Evolutionary conservation across 768 basidiomycete species (phyloP).

Genomic region (Amanita brunnescens): DNA sequence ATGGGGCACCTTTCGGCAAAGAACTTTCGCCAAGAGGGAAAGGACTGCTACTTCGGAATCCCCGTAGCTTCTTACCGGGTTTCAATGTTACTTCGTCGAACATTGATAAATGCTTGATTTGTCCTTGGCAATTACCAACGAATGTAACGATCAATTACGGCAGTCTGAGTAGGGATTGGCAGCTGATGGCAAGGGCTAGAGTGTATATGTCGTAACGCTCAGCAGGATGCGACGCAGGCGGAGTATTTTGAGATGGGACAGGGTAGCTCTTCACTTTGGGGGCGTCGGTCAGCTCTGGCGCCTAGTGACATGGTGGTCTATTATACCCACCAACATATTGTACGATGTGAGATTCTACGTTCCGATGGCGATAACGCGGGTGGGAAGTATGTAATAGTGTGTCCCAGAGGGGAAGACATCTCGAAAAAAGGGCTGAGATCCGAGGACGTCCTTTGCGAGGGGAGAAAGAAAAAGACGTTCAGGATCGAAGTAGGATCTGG

Average conservation of each 20-base stretch:
- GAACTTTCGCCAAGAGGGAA: background rate
- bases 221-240: background rate
- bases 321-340: background rate
- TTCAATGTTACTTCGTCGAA: background rate
- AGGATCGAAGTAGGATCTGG: background rate
- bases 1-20: background rate
- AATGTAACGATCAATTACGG: background rate
- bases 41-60: too few relatives aligned
- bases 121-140: background rate
- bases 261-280: background rate
- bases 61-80: background rate
- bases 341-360: background rate
- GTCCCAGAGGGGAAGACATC: background rate
- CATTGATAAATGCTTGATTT: background rate
- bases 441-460: background rate
- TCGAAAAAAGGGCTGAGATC: background rate
- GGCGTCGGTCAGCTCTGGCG: background rate
- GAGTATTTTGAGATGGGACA: background rate
- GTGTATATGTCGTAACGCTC: background rate
- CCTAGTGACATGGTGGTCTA: background rate
- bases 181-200: background rate
- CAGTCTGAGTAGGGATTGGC: background rate
- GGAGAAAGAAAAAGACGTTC: background rate
- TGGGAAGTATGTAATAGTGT: background rate
- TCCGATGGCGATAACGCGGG: background rate